Evolutionary conservation across 202 grass and related monocot species (phyloP).

Genomic region (Setaria italica): DNA sequence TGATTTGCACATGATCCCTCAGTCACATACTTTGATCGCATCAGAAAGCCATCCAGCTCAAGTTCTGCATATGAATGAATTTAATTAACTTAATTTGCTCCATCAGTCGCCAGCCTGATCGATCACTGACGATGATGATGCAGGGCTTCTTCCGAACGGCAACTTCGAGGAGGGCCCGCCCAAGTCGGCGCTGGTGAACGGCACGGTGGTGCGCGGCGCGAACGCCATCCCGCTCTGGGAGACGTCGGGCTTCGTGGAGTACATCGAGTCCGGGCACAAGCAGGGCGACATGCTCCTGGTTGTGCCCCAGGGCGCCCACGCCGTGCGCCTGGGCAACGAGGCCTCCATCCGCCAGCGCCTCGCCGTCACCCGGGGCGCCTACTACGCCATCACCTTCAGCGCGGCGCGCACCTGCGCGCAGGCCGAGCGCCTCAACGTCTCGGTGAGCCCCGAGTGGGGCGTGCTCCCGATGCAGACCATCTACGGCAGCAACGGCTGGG

Average conservation of each 20-base stretch:
- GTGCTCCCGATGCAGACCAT: slow-evolving; percentile 93
- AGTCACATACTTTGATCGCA: neutral
- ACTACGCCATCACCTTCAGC: slow-evolving; percentile 95
- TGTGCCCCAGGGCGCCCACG: slow-evolving; percentile 89
- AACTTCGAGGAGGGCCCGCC: slow-evolving; percentile 86
- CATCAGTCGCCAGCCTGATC: no score
- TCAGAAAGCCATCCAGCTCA: no score
- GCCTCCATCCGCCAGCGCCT: slow-evolving; percentile 80
- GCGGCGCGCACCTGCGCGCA: slow-evolving; percentile 94
- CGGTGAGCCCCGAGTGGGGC: slow-evolving; percentile 83
- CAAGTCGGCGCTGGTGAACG: slow-evolving; percentile 64
- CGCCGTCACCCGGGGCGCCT: slow-evolving; percentile 53
- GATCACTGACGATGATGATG: neutral
- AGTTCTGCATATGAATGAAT: neutral
- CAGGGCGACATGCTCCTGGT: slow-evolving; percentile 97
- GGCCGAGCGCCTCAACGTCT: slow-evolving; percentile 83
- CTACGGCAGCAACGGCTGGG: slow-evolving; percentile 96
- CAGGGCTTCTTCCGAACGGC: slow-evolving; percentile 86
- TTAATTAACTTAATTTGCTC: no score
- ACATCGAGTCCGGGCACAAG: slow-evolving; percentile 97
- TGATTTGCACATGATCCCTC: neutral
- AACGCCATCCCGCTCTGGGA: slow-evolving; percentile 76
- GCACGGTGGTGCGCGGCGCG: slow-evolving; percentile 63
- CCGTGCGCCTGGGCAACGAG: slow-evolving; percentile 89
- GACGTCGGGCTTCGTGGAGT: slow-evolving; percentile 89